These are phyloP conservation scores for Trypanosoma lewisi DNA, from an alignment of 208 protist genomes.

Conservation along the genomic window DNA sequence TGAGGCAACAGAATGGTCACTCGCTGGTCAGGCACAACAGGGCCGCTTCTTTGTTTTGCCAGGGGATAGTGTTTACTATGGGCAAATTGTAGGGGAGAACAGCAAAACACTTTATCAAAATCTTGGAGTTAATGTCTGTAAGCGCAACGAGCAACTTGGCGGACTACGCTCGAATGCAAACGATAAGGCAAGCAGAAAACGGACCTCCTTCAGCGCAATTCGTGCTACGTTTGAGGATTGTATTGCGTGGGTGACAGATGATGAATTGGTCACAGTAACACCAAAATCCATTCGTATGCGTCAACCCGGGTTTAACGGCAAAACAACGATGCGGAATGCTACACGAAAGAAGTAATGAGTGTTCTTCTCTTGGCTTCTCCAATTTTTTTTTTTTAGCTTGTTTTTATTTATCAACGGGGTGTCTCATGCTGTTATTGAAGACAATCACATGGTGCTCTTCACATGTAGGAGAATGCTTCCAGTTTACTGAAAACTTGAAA, in stretches of 20 bases:
- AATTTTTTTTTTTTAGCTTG: conserved; percentile 2
- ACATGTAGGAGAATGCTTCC: background rate
- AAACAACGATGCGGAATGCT: conserved; percentile 80
- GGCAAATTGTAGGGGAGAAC: conserved; percentile 91
- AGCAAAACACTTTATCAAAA: conserved; percentile 86
- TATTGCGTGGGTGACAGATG: conserved; percentile 83
- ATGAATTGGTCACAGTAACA: conserved; percentile 91
- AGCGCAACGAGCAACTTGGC: conserved; percentile 89
- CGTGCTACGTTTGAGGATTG: conserved; percentile 86
- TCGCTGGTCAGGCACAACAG: conserved; percentile 67
- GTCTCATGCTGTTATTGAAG: conserved; percentile 11
- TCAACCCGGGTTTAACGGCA: conserved; percentile 87
- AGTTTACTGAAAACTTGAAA: too few relatives aligned
- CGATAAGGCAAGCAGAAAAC: conserved; percentile 77
- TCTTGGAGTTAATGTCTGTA: conserved; percentile 87
- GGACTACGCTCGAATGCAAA: conserved; percentile 89
- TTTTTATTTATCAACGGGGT: conserved; percentile 3
- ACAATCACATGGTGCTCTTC: background rate
- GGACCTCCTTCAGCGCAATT: conserved; percentile 49
- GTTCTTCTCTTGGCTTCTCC: background rate
- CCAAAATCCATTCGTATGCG: conserved; percentile 91
- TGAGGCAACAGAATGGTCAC: conserved; percentile 84
- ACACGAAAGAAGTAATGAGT: conserved; percentile 45
- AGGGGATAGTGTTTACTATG: conserved; percentile 86
- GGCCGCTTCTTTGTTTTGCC: conserved; percentile 88